These are phyloP conservation scores for Suillus discolor DNA, from an alignment of 768 basidiomycete genomes.

Conservation along the genomic window DNA sequence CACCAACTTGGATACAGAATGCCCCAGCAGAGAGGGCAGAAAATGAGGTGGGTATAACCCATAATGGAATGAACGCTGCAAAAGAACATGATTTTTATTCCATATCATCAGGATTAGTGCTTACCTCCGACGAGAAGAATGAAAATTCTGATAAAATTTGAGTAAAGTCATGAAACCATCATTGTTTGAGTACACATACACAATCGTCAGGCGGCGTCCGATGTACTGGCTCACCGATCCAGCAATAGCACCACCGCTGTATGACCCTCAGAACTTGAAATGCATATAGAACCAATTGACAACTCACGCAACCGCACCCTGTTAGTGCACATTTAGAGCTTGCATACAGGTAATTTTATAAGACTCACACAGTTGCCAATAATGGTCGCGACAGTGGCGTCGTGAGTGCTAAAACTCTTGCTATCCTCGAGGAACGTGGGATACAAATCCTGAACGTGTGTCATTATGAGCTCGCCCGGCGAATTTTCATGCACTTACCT, in stretches of 20 bases:
- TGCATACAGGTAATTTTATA: slow-evolving; percentile 1
- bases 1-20: slow-evolving; percentile 85
- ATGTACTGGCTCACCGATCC: slow-evolving; percentile 74
- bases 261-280: neutral
- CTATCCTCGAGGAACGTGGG: slow-evolving; percentile 70
- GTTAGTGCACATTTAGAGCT: slow-evolving; percentile 1
- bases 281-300: slow-evolving; percentile 15
- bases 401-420: slow-evolving; percentile 59
- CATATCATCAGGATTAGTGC: neutral
- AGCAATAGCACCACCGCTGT: slow-evolving; percentile 68
- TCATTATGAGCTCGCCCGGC: neutral
- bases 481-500: slow-evolving; percentile 35
- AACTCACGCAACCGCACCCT: slow-evolving; percentile 49
- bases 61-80: slow-evolving; percentile 67
- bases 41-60: slow-evolving; percentile 80
- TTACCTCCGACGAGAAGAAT: slow-evolving; percentile 54
- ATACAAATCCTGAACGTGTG: slow-evolving; percentile 63
- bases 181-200: slow-evolving; percentile 29
- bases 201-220: slow-evolving; percentile 82
- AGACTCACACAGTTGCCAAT: slow-evolving; percentile 67
- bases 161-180: neutral
- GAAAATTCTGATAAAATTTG: slow-evolving; percentile 43
- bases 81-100: slow-evolving; percentile 2
- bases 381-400: slow-evolving; percentile 77
- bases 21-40: slow-evolving; percentile 76